Evolutionary conservation across 2,329 filamentous ascomycete genomes (phyloP).

Genomic region (Fusarium udum): DNA sequence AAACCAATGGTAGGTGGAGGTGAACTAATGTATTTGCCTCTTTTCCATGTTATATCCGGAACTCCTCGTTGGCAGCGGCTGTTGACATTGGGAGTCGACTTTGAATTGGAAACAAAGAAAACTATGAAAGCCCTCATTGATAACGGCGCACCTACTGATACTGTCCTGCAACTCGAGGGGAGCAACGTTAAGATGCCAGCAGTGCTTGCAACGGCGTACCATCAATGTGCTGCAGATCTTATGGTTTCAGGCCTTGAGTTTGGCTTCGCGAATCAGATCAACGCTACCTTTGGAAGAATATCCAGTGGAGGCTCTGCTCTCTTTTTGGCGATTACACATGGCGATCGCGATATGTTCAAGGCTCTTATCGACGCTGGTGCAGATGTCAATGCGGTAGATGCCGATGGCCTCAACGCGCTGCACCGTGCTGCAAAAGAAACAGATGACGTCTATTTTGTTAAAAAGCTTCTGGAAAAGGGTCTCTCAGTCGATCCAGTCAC

Average conservation of each 20-base stretch:
- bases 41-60: background rate
- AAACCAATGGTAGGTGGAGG: background rate
- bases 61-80: background rate
- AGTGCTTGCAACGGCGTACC: background rate
- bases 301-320: background rate
- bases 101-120: background rate
- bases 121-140: background rate
- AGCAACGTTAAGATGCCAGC: background rate
- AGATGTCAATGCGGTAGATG: background rate
- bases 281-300: background rate
- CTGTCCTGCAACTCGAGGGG: background rate
- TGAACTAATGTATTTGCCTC: background rate
- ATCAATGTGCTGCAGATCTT: background rate
- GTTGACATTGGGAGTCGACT: background rate
- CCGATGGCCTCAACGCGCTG: background rate
- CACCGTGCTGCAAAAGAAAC: background rate
- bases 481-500: background rate
- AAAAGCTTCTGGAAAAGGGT: background rate
- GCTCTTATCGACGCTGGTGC: background rate
- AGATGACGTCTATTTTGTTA: background rate
- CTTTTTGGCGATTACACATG: background rate
- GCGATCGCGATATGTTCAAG: background rate
- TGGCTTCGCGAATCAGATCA: background rate
- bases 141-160: background rate
- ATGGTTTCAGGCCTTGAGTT: constrained; percentile 1